A percentile compares a stretch with the other conserved stretches of the same genome.
phyloP scores from a whole-genome alignment of 2,329 filamentous ascomycete species.

The Cercospora sp. region DNA sequence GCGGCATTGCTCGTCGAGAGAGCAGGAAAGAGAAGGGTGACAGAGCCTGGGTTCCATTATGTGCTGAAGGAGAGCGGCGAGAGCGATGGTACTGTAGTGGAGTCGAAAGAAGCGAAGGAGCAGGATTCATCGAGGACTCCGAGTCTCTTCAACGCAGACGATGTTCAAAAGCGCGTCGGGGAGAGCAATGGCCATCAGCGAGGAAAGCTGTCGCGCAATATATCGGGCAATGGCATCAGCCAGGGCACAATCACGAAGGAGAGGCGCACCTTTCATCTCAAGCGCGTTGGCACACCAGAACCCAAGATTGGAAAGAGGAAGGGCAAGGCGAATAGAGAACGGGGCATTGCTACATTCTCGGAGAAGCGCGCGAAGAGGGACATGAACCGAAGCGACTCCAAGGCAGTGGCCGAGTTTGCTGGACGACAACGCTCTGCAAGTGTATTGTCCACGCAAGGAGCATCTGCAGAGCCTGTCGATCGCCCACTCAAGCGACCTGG shows the following conservation, averaged over 20 bases:
- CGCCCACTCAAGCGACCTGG: slow-evolving; percentile 30
- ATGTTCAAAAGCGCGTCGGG: slow-evolving; percentile 11
- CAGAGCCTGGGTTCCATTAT: slow-evolving; percentile 23
- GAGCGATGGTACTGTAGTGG: background rate
- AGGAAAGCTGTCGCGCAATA: slow-evolving; percentile 18
- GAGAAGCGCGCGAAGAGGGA: slow-evolving; percentile 28
- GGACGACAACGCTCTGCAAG: slow-evolving; percentile 14
- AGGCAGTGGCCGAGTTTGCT: slow-evolving; percentile 12
- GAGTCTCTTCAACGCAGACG: slow-evolving; percentile 15
- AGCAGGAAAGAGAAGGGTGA: slow-evolving; percentile 29
- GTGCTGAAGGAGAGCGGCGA: slow-evolving; percentile 20
- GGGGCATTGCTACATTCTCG: slow-evolving; percentile 33
- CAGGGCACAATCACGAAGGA: slow-evolving; percentile 14
- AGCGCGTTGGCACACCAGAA: slow-evolving; percentile 23
- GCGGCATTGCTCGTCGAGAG: slow-evolving; percentile 34
- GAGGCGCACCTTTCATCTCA: slow-evolving; percentile 31
- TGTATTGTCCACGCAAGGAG: slow-evolving; percentile 7
- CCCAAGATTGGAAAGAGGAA: slow-evolving; percentile 24
- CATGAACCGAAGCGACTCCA: slow-evolving; percentile 18
- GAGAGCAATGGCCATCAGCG: slow-evolving; percentile 1
- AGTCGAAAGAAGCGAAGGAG: slow-evolving; percentile 15
- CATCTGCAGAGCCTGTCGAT: background rate
- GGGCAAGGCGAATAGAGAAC: slow-evolving; percentile 25
- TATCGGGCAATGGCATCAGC: slow-evolving; percentile 22
- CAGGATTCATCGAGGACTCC: slow-evolving; percentile 1